Percentiles rank a stretch among this genome's conserved stretches.
Evolutionary conservation across 2,329 filamentous ascomycete genomes (phyloP).

Genomic region (Aureobasidium sp.): DNA sequence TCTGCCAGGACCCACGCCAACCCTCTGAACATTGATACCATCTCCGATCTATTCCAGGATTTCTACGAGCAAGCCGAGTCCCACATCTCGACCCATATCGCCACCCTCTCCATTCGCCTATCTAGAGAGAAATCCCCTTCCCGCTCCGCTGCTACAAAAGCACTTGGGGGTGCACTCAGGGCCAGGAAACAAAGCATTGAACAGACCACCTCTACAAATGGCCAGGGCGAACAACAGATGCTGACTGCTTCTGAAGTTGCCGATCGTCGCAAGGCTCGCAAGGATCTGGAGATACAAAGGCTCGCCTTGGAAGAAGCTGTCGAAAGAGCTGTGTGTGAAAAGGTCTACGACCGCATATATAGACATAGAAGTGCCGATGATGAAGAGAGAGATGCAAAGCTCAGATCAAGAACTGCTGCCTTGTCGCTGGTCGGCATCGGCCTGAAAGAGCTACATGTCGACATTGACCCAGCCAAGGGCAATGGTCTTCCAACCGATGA

Average conservation of each 20-base stretch:
- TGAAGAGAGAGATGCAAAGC: slow-evolving; percentile 87
- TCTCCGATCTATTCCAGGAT: slow-evolving; percentile 85
- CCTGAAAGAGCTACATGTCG: slow-evolving; percentile 72
- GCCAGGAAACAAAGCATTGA: slow-evolving; percentile 29
- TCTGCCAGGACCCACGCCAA: slow-evolving; percentile 77
- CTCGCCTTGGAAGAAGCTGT: slow-evolving; percentile 79
- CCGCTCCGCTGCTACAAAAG: slow-evolving; percentile 48
- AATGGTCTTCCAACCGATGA: slow-evolving; percentile 48
- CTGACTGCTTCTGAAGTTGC: slow-evolving; percentile 79
- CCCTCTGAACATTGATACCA: slow-evolving; percentile 72
- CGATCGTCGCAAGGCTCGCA: slow-evolving; percentile 68
- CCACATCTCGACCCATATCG: slow-evolving; percentile 82
- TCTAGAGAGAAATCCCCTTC: slow-evolving; percentile 57
- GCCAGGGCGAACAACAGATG: slow-evolving; percentile 68
- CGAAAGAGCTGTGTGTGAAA: slow-evolving; percentile 54
- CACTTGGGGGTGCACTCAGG: slow-evolving; percentile 46
- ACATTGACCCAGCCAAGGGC: slow-evolving; percentile 51
- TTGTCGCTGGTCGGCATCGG: slow-evolving; percentile 87
- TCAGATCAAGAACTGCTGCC: slow-evolving; percentile 88
- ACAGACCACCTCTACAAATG: slow-evolving; percentile 26
- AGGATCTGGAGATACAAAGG: slow-evolving; percentile 68
- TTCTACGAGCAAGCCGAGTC: slow-evolving; percentile 77
- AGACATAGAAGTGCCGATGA: slow-evolving; percentile 86
- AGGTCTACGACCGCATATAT: slow-evolving; percentile 73
- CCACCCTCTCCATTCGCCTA: slow-evolving; percentile 65